Base-by-base conservation (phyloP, 352 stramenopile species). In the Pythium guiyangense region DNA sequence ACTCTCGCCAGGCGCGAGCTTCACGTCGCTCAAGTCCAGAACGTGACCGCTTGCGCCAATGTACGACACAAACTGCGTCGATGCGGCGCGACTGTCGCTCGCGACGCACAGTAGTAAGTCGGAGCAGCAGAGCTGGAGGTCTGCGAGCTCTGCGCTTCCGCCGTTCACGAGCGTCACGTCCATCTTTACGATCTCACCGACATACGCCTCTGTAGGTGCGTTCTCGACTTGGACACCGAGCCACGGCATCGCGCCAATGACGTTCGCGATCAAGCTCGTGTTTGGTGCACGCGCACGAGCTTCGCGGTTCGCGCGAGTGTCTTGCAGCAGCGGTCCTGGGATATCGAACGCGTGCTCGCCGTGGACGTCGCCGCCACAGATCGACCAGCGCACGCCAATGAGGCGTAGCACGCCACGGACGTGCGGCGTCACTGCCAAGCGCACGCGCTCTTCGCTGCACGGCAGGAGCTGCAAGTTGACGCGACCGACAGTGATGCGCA, bases 301-400 rank as follows among this genome's bases (percentile, higher is more conserved):
- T 67, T 92, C 85, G 63, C 81, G 77, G 52, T 92, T 67, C 26
- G 77, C 75, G 48, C 84, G 71, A 29, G 85, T 92, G 59, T 95
- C 83, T 65, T 95, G 83, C 27, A 95, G 60, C 17, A 95, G 64
- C 4, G 80, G 79, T 2, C 85, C 85, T 29, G 83, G 85, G 25
- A 95, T 88, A 42, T 90, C 67, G 43, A 95, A 95, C 8, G 79
- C 70, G 44, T 92, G 83, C 54, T 93, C 83, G 2, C 85, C 85
- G 55, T 90, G 69, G 4, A 95, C 85, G 46, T 92, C 77, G 15
- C 82, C 82, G 46, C 79, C 79, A 48, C 82, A 93, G 53, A 95
- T 89, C 18, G 82, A 90, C 85, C 85, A 95, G 3, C 82, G 79
- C 5, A 95, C 77, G 11, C 85, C 85, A 2, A 66, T 77, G 55